Conservation (phyloP, 208 protist genomes). For the Acanthamoeba castellanii region DNA sequence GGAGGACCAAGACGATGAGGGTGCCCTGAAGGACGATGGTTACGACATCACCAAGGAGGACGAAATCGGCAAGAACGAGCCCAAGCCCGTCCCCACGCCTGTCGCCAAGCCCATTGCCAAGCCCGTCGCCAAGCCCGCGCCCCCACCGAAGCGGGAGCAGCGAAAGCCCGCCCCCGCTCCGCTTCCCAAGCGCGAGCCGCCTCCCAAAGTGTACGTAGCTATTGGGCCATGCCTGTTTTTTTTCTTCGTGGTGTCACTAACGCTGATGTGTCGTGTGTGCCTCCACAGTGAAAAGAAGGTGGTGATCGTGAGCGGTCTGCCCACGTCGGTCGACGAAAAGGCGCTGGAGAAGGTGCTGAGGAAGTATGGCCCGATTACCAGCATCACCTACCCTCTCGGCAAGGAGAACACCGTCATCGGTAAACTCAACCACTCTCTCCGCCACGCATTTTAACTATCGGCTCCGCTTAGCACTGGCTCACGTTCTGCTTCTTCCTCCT, state of each 20-base stretch:
- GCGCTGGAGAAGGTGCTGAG: slow-evolving; percentile 21
- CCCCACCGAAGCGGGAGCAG: not conserved
- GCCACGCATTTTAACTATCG: not conserved
- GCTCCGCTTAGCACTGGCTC: not conserved
- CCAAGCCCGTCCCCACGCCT: not conserved
- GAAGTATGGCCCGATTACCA: not conserved
- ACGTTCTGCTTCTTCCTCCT: not conserved
- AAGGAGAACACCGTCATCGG: not conserved
- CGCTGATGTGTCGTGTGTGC: not conserved
- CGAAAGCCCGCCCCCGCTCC: not conserved
- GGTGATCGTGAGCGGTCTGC: slow-evolving; percentile 21
- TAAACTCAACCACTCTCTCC: not conserved
- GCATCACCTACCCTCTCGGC: slow-evolving; percentile 19
- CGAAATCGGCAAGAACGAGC: slow-evolving; percentile 3
- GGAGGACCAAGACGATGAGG: not conserved
- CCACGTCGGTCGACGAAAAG: not conserved
- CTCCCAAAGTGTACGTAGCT: not conserved
- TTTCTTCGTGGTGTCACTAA: not conserved
- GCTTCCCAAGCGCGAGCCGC: not conserved
- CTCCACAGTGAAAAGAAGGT: not conserved
- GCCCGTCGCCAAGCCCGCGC: not conserved
- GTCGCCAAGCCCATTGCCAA: not conserved
- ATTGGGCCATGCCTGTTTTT: not conserved
- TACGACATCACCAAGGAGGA: slow-evolving; percentile 56
- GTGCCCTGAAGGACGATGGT: not conserved